Base-by-base conservation (phyloP, 2,329 filamentous ascomycete genomes). In the Colletotrichum somersetense region DNA sequence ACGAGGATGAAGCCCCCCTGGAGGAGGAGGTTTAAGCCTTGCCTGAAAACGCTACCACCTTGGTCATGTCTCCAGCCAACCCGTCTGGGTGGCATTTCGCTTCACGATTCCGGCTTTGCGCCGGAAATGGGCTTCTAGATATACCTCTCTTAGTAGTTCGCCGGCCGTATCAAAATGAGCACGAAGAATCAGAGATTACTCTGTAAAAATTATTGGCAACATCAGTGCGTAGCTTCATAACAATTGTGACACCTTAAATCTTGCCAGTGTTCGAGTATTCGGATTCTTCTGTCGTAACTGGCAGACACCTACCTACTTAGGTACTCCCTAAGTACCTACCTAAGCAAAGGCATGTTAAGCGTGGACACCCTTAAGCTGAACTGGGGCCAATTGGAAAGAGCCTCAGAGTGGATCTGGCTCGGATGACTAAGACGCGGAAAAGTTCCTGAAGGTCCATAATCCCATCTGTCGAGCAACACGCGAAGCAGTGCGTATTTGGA, bases 1-100 rank as follows among this genome's bases (percentile, higher is more conserved):
- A 97, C 83, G 93, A 92, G 80, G 94, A 96, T 89, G 95, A 97
- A 85, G 89, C 88, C 76, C 91, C 91, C 84, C 85, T 84, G 77
- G 93, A 95, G 86, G 91, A 93, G 84, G 92, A 93, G 82, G 85
- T 86, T 79, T 86, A 86, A 79, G 67, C 67, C 40, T 55, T 56
- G 46, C 48, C 30, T 46, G 14, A 55, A 53, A 11, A 53, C n/a
- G 30, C 23, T 52, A 16, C 33, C n/a, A 30, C 42, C 61, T 48
- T 50, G 18, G 59, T 33, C 48, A 64, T 20, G 20, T 64, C 66
- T 56, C 33, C 40, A 38, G 53, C 65, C 69, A 68, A 59, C 40
- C 67, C 56, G 33, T 50, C 11, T 44, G 46, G 66, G 70, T 69
- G 73, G 63, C 73, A 67, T 75, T 75, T 78, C 71, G 64, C 73